Percentiles rank a stretch among this genome's conserved stretches.
Conservation (phyloP, 345 rosid genomes). For the Mallotus nudiflorus region DNA sequence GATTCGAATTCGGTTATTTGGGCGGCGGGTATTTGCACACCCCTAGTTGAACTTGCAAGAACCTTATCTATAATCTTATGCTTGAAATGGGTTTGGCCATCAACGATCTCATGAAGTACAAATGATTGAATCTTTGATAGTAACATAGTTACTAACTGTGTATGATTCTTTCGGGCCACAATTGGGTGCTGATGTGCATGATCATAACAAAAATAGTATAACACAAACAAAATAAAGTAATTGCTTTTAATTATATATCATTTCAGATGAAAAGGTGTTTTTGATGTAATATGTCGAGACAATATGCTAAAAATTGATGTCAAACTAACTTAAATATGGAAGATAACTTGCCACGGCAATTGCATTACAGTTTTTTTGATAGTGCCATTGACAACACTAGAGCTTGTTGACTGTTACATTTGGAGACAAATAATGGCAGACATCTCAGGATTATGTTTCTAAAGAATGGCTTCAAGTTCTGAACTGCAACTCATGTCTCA, state of each 20-base stretch:
- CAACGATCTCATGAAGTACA: background rate
- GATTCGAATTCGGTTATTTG: too few species aligned
- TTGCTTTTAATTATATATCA: conserved; percentile 2
- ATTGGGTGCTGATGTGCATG: background rate
- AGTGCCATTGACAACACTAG: background rate
- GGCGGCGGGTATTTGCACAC: too few species aligned
- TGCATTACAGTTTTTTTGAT: background rate
- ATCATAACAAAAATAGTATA: conserved; percentile 1
- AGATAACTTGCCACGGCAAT: background rate
- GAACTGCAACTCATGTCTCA: background rate
- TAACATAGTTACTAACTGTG: background rate
- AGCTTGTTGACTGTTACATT: background rate
- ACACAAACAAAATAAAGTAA: background rate
- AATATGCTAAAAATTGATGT: background rate
- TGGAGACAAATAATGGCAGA: background rate
- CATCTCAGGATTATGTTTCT: background rate
- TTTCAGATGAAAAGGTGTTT: background rate
- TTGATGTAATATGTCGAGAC: conserved; percentile 1
- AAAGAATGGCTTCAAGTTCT: background rate
- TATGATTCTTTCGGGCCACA: background rate
- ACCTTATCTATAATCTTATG: background rate
- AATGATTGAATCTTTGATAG: background rate
- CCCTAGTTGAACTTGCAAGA: too few species aligned
- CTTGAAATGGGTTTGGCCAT: background rate
- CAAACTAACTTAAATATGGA: background rate